Evolutionary conservation across 345 rosid species (phyloP).

Genomic region (Triadica sebifera): DNA sequence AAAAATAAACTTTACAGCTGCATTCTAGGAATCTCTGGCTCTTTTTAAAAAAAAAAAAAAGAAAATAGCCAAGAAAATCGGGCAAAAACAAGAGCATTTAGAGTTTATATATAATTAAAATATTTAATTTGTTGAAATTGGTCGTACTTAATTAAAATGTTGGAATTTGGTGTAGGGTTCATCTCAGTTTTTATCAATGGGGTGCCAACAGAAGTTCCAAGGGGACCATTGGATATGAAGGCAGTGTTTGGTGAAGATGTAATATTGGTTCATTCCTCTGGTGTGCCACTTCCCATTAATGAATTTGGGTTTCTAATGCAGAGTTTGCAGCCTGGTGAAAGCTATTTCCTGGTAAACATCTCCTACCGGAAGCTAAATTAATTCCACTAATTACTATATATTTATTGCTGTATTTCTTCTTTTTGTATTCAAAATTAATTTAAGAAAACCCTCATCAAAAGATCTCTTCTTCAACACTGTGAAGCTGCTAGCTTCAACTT

Average conservation of each 20-base stretch:
- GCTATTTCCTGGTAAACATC: constrained; percentile 84
- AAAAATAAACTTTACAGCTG: background rate
- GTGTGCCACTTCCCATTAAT: constrained; percentile 65
- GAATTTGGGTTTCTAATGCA: constrained; percentile 75
- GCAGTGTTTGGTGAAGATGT: constrained; percentile 73
- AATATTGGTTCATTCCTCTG: constrained; percentile 72
- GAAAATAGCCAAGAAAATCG: background rate
- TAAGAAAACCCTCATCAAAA: background rate
- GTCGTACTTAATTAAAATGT: background rate
- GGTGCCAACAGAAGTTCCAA: constrained; percentile 69
- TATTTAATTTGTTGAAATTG: too few relatives aligned
- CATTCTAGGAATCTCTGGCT: constrained; percentile 1
- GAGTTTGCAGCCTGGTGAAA: constrained; percentile 82
- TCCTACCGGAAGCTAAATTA: background rate
- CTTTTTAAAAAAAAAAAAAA: background rate
- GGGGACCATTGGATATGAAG: constrained; percentile 74
- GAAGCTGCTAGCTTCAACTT: background rate
- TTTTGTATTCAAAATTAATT: too few relatives aligned
- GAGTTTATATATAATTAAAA: too few relatives aligned
- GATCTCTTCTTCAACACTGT: background rate
- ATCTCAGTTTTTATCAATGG: constrained; percentile 86
- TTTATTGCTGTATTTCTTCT: background rate
- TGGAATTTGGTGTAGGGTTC: constrained; percentile 39
- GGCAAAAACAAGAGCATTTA: background rate
- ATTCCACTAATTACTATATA: background rate